phyloP scores from a whole-genome alignment of 1,139 yeast species.

The Hansenula lynferdii region DNA sequence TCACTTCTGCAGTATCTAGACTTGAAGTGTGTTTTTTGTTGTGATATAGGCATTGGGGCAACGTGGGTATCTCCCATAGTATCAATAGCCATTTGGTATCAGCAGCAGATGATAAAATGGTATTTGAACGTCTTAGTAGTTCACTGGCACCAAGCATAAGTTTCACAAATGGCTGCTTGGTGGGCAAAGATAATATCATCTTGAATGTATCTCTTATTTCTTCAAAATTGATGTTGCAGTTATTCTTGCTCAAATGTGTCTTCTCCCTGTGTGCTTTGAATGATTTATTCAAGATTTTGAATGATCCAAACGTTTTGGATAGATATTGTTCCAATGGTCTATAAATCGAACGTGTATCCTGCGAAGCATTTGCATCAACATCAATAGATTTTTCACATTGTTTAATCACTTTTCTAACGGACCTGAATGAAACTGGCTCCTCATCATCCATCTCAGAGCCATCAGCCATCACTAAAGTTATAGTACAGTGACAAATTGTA shows the following conservation, averaged over 20 bases:
- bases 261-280: constrained; percentile 32
- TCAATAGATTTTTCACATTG: constrained; percentile 6
- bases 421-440: neutral
- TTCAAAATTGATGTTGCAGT: constrained; percentile 34
- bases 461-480: constrained; percentile 2
- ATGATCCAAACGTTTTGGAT: constrained; percentile 36
- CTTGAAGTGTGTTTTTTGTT: constrained; percentile 15
- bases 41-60: constrained; percentile 41
- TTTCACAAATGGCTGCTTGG: constrained; percentile 52
- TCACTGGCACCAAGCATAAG: constrained; percentile 46
- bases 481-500: constrained; percentile 46
- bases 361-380: constrained; percentile 17
- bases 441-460: neutral
- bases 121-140: constrained; percentile 41
- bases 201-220: constrained; percentile 41
- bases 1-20: constrained; percentile 46
- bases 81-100: constrained; percentile 52
- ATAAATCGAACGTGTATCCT: constrained; percentile 41
- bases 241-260: constrained; percentile 6
- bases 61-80: constrained; percentile 57
- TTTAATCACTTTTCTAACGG: neutral
- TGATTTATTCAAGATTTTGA: constrained; percentile 41
- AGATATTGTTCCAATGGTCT: constrained; percentile 46
- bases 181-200: constrained; percentile 44
- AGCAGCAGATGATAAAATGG: constrained; percentile 29